Base-by-base conservation (phyloP, 441 rosid genomes). In the Gossypium laxum region DNA sequence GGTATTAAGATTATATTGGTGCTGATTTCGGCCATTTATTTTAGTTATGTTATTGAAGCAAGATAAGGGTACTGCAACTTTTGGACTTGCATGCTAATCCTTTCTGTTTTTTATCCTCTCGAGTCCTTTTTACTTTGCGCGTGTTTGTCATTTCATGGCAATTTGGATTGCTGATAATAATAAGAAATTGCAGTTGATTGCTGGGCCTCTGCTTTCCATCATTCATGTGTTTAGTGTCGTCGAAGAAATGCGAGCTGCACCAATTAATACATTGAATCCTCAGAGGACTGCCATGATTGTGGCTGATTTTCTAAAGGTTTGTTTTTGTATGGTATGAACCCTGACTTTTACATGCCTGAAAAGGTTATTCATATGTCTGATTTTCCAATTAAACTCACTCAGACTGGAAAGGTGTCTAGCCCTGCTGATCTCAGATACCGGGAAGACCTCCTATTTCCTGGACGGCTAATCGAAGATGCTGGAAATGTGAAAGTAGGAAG, bases 161-260 rank as follows among this genome's bases (percentile, higher is more conserved):
- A 21, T 70, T 26, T 0, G 15, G 11, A 10, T 58, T 43, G 38
- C 51, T 72, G 50, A 60, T 48, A 61, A 55, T 43, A 14, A 41
- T 57, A 70, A 56, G 73, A 69, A 65, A 52, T 75, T 85, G 87
- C 91, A 93, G 97, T 62, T 93, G 80, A 82, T 93, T 67, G 92
- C 79, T 70, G 96, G 93, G 57, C 89, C 97, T 7, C 80, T 93
- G 65, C 92, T 93, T 54, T 93, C 97, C 38, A 70, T 67, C 34
- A 48, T 85, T 58, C 97, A 91, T 75, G 84, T 93, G 54, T 89
- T 45, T 72, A 45, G 92, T 30, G 96, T 91, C 8, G 56, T 82
- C 64, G 91, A 93, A 81, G 97, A 93, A 81, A 93, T 93, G 96
- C 80, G 88, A 71, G 93, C 92, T 66, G 82, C 86, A 69, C 97